Percentiles rank a stretch among this genome's conserved stretches.
Conservation (phyloP, 805 yeast species). For the Lachancea meyersii region DNA sequence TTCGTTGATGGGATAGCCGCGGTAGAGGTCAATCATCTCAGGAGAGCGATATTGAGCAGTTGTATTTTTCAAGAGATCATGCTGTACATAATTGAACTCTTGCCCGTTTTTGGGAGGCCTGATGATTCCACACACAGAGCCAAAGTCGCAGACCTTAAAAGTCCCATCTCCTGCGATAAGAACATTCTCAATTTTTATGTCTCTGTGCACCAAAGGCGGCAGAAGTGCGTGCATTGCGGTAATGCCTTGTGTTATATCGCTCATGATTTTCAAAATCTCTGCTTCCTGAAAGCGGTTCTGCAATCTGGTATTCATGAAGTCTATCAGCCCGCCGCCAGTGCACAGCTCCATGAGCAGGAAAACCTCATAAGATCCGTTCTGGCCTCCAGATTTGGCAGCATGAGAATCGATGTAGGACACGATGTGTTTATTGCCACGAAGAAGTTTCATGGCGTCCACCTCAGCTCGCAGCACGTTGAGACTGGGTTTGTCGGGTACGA, state of each 20-base stretch:
- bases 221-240: conserved; percentile 68
- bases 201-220: conserved; percentile 73
- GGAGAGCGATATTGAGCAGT: conserved; percentile 84
- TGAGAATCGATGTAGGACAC: conserved; percentile 94
- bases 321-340: conserved; percentile 66
- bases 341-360: conserved; percentile 77
- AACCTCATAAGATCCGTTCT: conserved; percentile 62
- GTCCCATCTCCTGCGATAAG: conserved; percentile 61
- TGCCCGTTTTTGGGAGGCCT: conserved; percentile 57
- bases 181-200: conserved; percentile 88
- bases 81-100: conserved; percentile 53
- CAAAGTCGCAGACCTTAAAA: conserved; percentile 90
- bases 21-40: conserved; percentile 70
- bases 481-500: conserved; percentile 84
- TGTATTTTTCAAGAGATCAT: conserved; percentile 77
- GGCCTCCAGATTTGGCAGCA: conserved; percentile 63
- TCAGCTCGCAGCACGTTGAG: conserved; percentile 83
- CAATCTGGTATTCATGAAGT: conserved; percentile 69
- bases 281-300: conserved; percentile 59
- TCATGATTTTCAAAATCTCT: conserved; percentile 63
- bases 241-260: conserved; percentile 64
- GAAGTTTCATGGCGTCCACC: conserved; percentile 93
- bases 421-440: conserved; percentile 69
- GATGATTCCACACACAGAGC: conserved; percentile 64
- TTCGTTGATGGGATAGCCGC: conserved; percentile 68